phyloP scores from a whole-genome alignment of 202 grass and related monocot genomes.

The Setaria italica region DNA sequence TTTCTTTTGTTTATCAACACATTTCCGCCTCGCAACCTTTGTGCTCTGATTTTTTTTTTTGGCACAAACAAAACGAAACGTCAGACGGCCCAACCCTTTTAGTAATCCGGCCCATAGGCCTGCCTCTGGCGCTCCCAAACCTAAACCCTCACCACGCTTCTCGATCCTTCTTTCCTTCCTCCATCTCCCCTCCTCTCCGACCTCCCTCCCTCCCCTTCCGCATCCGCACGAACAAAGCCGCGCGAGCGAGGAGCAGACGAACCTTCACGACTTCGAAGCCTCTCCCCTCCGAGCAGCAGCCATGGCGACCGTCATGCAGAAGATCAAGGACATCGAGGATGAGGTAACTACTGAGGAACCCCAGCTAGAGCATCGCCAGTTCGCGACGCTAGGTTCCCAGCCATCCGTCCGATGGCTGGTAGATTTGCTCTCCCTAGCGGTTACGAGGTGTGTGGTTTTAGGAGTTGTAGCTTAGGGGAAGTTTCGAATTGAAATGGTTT shows the following conservation, averaged over 20 bases:
- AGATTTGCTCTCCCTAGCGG: neutral
- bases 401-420: constrained; percentile 10
- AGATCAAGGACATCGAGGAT: constrained; percentile 99
- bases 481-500: constrained; percentile 21
- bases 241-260: neutral
- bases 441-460: neutral
- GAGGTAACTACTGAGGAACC: constrained; percentile 58
- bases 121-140: neutral
- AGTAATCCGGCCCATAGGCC: neutral
- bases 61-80: too few species aligned
- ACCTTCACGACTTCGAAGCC: neutral
- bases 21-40: neutral
- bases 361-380: neutral
- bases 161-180: constrained; percentile 49
- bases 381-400: neutral
- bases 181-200: neutral
- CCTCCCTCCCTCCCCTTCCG: neutral
- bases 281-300: neutral
- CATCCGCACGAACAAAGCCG: constrained; percentile 42
- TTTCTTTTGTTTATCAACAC: too few species aligned
- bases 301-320: constrained; percentile 99
- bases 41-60: neutral
- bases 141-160: constrained; percentile 53
- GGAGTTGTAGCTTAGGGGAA: neutral
- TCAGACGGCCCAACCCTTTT: neutral